A percentile compares a stretch with the other conserved stretches of the same genome.
These are phyloP conservation scores for Sporisorium scitamineum DNA, from an alignment of 1,284 basidiomycete species.

Conservation along the genomic window DNA sequence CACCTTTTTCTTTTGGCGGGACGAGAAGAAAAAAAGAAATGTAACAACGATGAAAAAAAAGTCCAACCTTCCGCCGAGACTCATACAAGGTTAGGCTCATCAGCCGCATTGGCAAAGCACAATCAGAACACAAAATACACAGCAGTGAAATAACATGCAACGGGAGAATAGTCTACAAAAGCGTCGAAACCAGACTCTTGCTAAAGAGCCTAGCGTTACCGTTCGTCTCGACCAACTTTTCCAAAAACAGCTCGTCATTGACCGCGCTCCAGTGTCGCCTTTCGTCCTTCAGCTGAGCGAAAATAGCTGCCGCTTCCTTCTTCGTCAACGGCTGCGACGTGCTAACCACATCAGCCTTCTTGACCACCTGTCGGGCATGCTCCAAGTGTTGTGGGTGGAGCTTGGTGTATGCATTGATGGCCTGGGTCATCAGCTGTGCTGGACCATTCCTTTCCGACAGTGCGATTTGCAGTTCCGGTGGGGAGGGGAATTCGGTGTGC, in stretches of 20 bases:
- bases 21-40: background rate
- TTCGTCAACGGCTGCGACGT: conserved; percentile 34
- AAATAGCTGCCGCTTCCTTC: conserved; percentile 51
- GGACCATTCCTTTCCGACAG: conserved; percentile 34
- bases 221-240: conserved; percentile 61
- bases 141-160: background rate
- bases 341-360: conserved; percentile 31
- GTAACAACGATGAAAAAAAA: background rate
- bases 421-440: conserved; percentile 22
- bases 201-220: conserved; percentile 60
- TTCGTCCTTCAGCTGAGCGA: conserved; percentile 52
- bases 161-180: conserved; percentile 20
- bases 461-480: conserved; percentile 50
- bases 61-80: too few relatives aligned
- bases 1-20: background rate
- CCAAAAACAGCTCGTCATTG: conserved; percentile 63
- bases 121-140: background rate
- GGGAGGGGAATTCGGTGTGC: conserved; percentile 49
- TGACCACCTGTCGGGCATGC: conserved; percentile 32
- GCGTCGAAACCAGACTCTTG: conserved; percentile 45
- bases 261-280: conserved; percentile 45
- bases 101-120: background rate
- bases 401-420: conserved; percentile 59
- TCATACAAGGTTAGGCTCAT: too few relatives aligned
- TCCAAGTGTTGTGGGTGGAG: conserved; percentile 46